Conservation (phyloP, 73 alveolate genomes). For the Durusdinium trenchii region DNA sequence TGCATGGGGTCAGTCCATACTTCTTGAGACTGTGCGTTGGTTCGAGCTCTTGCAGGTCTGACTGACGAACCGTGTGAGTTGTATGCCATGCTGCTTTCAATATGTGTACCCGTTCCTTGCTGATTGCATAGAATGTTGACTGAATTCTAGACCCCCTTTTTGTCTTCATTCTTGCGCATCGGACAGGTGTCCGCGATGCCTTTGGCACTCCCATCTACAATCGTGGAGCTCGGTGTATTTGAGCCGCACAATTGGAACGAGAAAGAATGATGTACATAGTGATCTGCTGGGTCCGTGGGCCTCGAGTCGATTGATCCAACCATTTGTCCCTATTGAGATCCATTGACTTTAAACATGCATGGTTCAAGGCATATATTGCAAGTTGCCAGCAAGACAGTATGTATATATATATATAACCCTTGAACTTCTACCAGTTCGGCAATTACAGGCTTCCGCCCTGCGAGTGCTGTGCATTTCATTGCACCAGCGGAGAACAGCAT, state of each 20-base stretch:
- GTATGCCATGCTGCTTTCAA: neutral
- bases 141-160: no score
- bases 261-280: neutral
- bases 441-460: no score
- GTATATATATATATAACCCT: no score
- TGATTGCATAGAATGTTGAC: neutral
- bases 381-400: no score
- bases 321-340: neutral
- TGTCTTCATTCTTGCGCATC: no score
- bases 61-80: neutral
- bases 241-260: neutral
- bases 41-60: no score
- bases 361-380: no score
- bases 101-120: neutral
- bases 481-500: no score
- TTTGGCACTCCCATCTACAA: conserved; percentile 80
- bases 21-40: no score
- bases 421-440: no score
- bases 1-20: no score
- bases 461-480: no score
- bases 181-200: conserved; percentile 87
- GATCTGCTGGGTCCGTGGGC: neutral
- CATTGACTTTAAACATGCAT: neutral
- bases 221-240: conserved; percentile 58
- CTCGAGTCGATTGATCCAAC: neutral